Conservation (phyloP, 139 green algal genomes). For the Haematococcus lacustris region DNA sequence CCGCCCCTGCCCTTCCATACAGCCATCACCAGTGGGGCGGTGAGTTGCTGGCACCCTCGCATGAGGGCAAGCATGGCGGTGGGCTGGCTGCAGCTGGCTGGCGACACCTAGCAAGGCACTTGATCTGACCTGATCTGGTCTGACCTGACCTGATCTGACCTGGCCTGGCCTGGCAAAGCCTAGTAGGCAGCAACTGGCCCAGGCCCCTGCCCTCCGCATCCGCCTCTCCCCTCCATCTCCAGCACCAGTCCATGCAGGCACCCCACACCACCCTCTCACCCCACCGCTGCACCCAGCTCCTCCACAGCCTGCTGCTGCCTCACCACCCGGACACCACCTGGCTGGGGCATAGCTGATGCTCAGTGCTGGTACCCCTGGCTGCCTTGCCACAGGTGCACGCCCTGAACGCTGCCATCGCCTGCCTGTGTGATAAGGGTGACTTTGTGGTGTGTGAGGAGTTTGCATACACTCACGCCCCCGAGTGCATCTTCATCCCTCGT, state of each 20-base stretch:
- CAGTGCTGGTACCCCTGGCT: not conserved
- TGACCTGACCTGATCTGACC: not conserved
- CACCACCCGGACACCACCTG: not conserved
- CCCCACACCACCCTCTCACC: no score
- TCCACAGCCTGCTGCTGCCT: not conserved
- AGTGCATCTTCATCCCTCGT: slow-evolving; percentile 50
- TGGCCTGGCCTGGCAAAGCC: not conserved
- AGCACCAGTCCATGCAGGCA: no score
- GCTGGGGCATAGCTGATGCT: not conserved
- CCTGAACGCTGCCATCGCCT: not conserved
- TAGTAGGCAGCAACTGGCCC: not conserved
- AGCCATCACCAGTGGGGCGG: slow-evolving; percentile 8
- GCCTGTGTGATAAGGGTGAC: slow-evolving; percentile 4
- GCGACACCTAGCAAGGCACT: not conserved
- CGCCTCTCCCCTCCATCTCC: no score
- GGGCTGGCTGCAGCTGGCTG: not conserved
- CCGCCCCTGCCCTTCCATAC: slow-evolving; percentile 1
- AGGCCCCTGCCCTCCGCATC: no score
- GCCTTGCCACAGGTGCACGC: slow-evolving; percentile 5
- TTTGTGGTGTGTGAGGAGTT: slow-evolving; percentile 11
- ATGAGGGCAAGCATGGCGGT: no score
- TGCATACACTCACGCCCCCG: slow-evolving; percentile 36
- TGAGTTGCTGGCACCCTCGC: not conserved
- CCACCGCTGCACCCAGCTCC: not conserved
- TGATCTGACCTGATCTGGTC: not conserved